A percentile compares a stretch with the other conserved stretches of the same genome.
Evolutionary conservation across 2,329 filamentous ascomycete species (phyloP).

Genomic region (Hypomyces perniciosus): DNA sequence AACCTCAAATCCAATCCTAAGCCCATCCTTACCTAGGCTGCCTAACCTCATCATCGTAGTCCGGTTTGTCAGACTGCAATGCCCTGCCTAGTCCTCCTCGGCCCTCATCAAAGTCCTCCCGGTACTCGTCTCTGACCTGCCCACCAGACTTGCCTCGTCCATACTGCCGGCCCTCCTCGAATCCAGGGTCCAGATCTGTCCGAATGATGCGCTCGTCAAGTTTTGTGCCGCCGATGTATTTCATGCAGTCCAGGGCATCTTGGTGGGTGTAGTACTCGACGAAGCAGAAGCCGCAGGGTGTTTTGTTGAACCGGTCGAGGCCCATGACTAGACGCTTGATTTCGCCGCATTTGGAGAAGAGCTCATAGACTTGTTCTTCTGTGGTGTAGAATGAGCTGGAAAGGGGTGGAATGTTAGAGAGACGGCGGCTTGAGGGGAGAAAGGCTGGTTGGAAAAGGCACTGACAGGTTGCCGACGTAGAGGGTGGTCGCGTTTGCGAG

Average conservation of each 20-base stretch:
- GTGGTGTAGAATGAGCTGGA: constrained; percentile 91
- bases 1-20: background rate
- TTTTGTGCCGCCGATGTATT: constrained; percentile 97
- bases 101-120: constrained; percentile 93
- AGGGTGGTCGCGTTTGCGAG: constrained; percentile 85
- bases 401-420: constrained; percentile 15
- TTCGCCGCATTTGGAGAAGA: constrained; percentile 93
- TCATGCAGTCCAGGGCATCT: constrained; percentile 95
- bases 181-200: constrained; percentile 91
- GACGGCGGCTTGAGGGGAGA: background rate
- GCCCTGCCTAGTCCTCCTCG: constrained; percentile 83
- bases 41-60: constrained; percentile 35
- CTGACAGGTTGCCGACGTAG: constrained; percentile 90
- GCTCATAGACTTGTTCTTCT: constrained; percentile 96
- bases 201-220: constrained; percentile 94
- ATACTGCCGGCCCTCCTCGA: constrained; percentile 93
- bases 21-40: constrained; percentile 9
- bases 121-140: constrained; percentile 95
- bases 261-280: constrained; percentile 99
- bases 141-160: constrained; percentile 92
- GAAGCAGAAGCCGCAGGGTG: constrained; percentile 98
- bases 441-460: constrained; percentile 3
- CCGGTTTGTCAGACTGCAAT: constrained; percentile 49
- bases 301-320: constrained; percentile 93
- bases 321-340: constrained; percentile 99